phyloP scores from a whole-genome alignment of 805 yeast genomes.

The Pichia scutulata region DNA sequence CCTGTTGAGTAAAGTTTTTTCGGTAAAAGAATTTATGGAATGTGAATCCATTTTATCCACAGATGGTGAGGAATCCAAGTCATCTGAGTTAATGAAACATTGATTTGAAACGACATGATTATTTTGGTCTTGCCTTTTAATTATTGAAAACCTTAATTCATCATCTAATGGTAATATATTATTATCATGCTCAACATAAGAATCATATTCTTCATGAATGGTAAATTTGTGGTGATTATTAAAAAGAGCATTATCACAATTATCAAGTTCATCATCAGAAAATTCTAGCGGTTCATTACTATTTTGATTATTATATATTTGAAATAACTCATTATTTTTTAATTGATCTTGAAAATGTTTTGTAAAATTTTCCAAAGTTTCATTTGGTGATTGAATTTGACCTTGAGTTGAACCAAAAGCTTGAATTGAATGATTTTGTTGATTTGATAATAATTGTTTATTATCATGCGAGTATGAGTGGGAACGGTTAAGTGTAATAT shows the following conservation, averaged over 20 bases:
- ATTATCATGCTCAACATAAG: neutral
- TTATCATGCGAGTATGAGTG: neutral
- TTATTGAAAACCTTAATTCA: constrained; percentile 6
- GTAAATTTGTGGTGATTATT: neutral
- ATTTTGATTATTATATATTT: neutral
- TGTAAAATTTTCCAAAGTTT: neutral
- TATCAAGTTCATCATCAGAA: constrained; percentile 6
- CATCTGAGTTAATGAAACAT: neutral
- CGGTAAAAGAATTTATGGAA: neutral
- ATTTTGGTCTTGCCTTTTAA: neutral
- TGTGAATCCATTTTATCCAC: neutral
- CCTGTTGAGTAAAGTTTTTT: too few relatives aligned
- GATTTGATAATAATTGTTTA: neutral
- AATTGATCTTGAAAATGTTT: constrained; percentile 2
- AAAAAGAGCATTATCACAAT: neutral
- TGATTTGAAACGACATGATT: neutral
- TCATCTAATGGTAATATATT: constrained; percentile 11
- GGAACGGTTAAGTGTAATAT: too few relatives aligned
- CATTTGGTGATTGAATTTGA: neutral
- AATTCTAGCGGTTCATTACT: neutral
- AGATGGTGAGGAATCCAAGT: neutral
- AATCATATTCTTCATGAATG: neutral
- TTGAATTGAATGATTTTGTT: neutral
- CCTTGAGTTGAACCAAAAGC: neutral
- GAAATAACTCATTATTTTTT: neutral